Conservation (phyloP, 2,329 filamentous ascomycete genomes). For the Diaporthe sp. region DNA sequence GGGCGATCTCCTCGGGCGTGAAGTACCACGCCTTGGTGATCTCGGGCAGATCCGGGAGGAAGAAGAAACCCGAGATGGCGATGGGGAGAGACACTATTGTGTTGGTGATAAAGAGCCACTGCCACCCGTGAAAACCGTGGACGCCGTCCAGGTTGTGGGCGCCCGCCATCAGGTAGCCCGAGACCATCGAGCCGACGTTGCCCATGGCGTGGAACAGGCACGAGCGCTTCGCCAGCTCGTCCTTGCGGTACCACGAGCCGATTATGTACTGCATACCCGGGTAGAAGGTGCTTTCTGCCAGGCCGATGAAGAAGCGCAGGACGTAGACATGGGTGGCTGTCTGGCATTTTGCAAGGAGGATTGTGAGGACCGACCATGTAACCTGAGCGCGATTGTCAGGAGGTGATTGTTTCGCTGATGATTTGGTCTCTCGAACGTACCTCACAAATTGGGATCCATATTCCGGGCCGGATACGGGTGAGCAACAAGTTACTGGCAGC, state of each 20-base stretch:
- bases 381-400: constrained; percentile 40
- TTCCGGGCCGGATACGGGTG: constrained; percentile 57
- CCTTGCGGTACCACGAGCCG: constrained; percentile 58
- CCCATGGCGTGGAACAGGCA: constrained; percentile 68
- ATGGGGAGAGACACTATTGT: constrained; percentile 69
- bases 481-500: constrained; percentile 51
- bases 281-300: constrained; percentile 57
- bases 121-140: constrained; percentile 64
- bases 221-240: constrained; percentile 65
- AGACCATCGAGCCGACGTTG: constrained; percentile 66
- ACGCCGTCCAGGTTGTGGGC: constrained; percentile 66
- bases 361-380: constrained; percentile 52
- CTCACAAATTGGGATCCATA: constrained; percentile 58
- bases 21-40: constrained; percentile 56
- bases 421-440: constrained; percentile 33
- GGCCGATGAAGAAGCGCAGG: constrained; percentile 58
- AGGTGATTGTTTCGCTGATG: too few relatives aligned
- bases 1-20: constrained; percentile 52
- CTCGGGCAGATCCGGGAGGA: constrained; percentile 56
- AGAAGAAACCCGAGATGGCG: constrained; percentile 65
- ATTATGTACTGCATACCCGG: constrained; percentile 59
- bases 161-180: constrained; percentile 51
- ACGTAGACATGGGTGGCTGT: constrained; percentile 55
- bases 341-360: constrained; percentile 50
- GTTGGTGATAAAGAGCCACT: constrained; percentile 71